Evolutionary conservation across 768 basidiomycete species (phyloP).

Genomic region (Psilocybe tampanensis): DNA sequence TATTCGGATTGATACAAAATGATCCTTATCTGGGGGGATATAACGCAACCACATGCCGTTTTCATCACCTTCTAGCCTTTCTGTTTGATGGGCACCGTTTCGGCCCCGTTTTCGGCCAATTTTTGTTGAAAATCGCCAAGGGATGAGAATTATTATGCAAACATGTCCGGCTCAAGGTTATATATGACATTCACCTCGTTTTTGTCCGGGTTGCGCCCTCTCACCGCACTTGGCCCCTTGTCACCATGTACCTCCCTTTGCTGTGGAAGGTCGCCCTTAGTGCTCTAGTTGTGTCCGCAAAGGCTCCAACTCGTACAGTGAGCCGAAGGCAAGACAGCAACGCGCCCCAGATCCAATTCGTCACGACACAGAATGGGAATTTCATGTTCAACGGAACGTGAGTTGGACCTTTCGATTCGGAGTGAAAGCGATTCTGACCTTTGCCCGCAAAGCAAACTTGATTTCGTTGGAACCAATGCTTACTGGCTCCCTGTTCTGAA

Average conservation of each 20-base stretch:
- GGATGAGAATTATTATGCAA: constrained; percentile 15
- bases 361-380: constrained; percentile 43
- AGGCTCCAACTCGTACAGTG: constrained; percentile 33
- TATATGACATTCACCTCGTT: constrained; percentile 8
- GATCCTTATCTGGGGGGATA: constrained; percentile 6
- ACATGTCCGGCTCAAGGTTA: constrained; percentile 8
- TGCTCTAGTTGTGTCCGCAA: constrained; percentile 36
- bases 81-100: constrained; percentile 5
- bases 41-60: constrained; percentile 16
- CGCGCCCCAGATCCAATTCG: constrained; percentile 47
- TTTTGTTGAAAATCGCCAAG: constrained; percentile 11
- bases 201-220: constrained; percentile 19
- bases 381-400: constrained; percentile 62
- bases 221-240: constrained; percentile 24
- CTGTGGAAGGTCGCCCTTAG: constrained; percentile 31
- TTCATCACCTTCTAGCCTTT: constrained; percentile 1
- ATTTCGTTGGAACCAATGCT: constrained; percentile 53
- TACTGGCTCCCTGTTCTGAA: constrained; percentile 69
- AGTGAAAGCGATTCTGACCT: constrained; percentile 1
- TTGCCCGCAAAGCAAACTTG: constrained; percentile 24
- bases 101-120: constrained; percentile 11
- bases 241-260: constrained; percentile 35
- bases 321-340: constrained; percentile 25
- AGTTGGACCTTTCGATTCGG: constrained; percentile 1
- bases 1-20: constrained; percentile 5